phyloP scores from a whole-genome alignment of 371 early-diverging fungal genomes.

The Zopfochytrium polystomum region DNA sequence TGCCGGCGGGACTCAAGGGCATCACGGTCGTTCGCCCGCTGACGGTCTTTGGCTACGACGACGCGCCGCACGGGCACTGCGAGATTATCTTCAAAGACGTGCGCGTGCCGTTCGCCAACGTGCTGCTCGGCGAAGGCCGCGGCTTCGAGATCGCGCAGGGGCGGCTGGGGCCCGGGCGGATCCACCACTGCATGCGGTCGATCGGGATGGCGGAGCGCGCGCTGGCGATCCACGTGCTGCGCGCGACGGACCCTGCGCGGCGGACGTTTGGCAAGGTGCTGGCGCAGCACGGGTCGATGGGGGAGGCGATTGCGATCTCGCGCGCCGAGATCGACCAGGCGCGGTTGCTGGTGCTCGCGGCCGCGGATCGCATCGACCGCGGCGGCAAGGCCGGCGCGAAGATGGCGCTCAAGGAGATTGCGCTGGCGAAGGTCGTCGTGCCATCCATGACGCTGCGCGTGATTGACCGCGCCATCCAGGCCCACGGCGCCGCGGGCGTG shows the following conservation, averaged over 20 bases:
- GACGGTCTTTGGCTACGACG: constrained; percentile 91
- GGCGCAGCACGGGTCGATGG: constrained; percentile 75
- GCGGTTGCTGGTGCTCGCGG: constrained; percentile 81
- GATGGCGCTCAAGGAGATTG: constrained; percentile 85
- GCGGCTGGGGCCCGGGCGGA: constrained; percentile 79
- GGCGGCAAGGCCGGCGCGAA: constrained; percentile 78
- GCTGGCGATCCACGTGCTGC: constrained; percentile 76
- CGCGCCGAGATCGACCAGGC: constrained; percentile 90
- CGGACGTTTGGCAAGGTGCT: constrained; percentile 82
- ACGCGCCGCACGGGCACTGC: constrained; percentile 87
- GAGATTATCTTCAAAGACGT: constrained; percentile 90
- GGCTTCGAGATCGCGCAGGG: constrained; percentile 97
- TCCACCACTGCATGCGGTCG: constrained; percentile 79
- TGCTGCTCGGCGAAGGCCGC: constrained; percentile 90
- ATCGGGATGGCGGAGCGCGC: constrained; percentile 93
- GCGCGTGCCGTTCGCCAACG: constrained; percentile 79
- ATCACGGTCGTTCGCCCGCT: constrained; percentile 81
- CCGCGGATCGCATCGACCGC: constrained; percentile 84
- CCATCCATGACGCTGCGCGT: constrained; percentile 74
- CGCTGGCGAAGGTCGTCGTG: constrained; percentile 89
- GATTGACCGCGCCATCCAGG: constrained; percentile 81
- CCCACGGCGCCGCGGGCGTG: constrained; percentile 87
- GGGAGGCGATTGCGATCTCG: constrained; percentile 75
- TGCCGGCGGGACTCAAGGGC: constrained; percentile 86
- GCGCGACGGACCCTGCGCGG: constrained; percentile 80